These are phyloP conservation scores for Cyathus striatus DNA, from an alignment of 768 basidiomycete genomes.

Conservation along the genomic window DNA sequence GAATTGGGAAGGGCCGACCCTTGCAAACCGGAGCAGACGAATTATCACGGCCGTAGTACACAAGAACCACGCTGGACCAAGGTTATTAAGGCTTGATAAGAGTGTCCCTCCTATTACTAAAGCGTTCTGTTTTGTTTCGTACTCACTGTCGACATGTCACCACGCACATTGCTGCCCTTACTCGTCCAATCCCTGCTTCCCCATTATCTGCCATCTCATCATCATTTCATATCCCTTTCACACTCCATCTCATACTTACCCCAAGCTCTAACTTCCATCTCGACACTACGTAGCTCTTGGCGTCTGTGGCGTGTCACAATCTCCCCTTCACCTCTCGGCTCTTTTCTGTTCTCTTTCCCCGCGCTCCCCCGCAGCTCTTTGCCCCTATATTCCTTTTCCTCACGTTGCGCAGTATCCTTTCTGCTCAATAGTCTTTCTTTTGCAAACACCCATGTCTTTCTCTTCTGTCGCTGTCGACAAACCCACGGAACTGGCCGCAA, in stretches of 20 bases:
- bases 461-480: not conserved
- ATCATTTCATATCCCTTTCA: too few relatives aligned
- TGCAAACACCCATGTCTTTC: not conserved
- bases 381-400: not conserved
- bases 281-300: not conserved
- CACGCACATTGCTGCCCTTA: not conserved
- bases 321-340: too few relatives aligned
- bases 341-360: not conserved
- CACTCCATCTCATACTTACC: conserved; percentile 1
- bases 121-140: too few relatives aligned
- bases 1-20: too few relatives aligned
- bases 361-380: not conserved
- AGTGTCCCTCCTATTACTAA: too few relatives aligned
- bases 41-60: too few relatives aligned
- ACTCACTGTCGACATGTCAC: too few relatives aligned
- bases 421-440: too few relatives aligned
- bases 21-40: too few relatives aligned
- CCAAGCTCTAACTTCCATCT: not conserved
- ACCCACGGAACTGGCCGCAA: not conserved
- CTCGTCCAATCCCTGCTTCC: not conserved
- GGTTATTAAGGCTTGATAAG: too few relatives aligned
- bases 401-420: conserved; percentile 1
- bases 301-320: not conserved
- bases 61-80: too few relatives aligned
- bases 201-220: conserved; percentile 2